Evolutionary conservation across 257 asterid species (phyloP), one percentile per base, ranked within the genome.

Genomic region (Nicotiana attenuata): DNA sequence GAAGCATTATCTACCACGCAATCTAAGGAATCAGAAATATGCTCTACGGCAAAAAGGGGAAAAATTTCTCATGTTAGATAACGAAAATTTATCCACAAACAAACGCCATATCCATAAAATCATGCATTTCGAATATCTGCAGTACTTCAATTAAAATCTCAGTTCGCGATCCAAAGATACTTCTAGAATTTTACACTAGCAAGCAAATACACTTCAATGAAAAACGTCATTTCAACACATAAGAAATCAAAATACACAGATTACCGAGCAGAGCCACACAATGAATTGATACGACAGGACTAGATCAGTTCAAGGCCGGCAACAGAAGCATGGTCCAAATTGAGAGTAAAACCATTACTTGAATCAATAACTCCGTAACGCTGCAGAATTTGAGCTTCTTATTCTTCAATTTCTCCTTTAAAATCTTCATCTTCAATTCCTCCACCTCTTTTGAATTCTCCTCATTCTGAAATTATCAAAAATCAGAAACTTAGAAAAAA

Each of bases 371-470:
- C 61, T 81, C 86, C 33, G 55, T 56, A 24, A 57, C 78, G 20
- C 87, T 83, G 81, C 82, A 87, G 33, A 75, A 68, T 82, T 71
- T 82, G 83, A 88, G 82, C 75, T 47, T 83, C 84, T 82, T 89
- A 41, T 83, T 88, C 90, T 86, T 90, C 89, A 71, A n/a, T 82
- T 77, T 86, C 80, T 82, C 84, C 88, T 82, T 89, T 61, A 85
- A 80, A 78, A 87, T 35, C 69, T 86, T 81, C 52, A 81, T 81
- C 85, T 83, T 85, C 87, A 92, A 68, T 77, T 83, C 65, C 83
- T 85, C 84, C 53, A 81, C 31, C 28, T 82, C 76, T 31, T 55
- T 81, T 31, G 7, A 47, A 7, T 65, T 66, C 22, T 82, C 88
- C 56, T 81, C 90, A 29, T 85, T 77, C 92, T 88, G 85, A 38